Evolutionary conservation across 352 stramenopile genomes (phyloP), one percentile per base, ranked within the genome.

Genomic region (Phytophthora cryptogea): DNA sequence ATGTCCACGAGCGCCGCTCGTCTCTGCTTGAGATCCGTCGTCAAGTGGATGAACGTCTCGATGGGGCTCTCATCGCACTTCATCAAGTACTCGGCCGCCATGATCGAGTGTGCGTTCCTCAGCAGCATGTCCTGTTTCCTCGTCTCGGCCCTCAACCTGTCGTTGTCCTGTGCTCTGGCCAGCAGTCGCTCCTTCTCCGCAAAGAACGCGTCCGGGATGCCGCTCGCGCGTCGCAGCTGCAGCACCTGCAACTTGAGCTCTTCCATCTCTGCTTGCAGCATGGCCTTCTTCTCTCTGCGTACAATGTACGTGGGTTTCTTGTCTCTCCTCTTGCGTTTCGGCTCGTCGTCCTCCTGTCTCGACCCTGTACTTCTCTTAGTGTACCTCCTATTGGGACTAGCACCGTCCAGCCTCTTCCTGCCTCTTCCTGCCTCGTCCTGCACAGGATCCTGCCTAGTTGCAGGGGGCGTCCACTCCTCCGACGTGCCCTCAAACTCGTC

Each of bases 71-170:
- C 59, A 0, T 47, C 31, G 28, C 57, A 59, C 35, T 66, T 65
- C 51, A 77, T 69, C 46, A 78, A 49, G 42, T 78, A 81, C 49
- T 81, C 68, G 3, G 69, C 60, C n/a, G 53, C 39, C 33, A 77
- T 49, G 30, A 84, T 68, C 14, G 68, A 66, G 9, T 70, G 67
- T 10, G 65, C 71, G 26, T 78, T 74, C 13, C 68, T 56, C 9
- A 84, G 55, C 30, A 68, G 51, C 59, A 83, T 52, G 35, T 83
- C 70, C 54, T 83, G 74, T 42, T 78, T 74, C 47, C 66, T 73
- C 4, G 72, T 69, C 30, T 72, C 65, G 0, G 74, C 56, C 13
- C 74, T 54, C 9, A 83, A 37, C 14, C 63, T 53, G n/a, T 55
- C 48, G 49, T 83, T 79, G 36, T 72, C 68, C 8, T 74, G 62